Evolutionary conservation across 345 rosid species (phyloP).

Genomic region (Mallotus nudiflorus): DNA sequence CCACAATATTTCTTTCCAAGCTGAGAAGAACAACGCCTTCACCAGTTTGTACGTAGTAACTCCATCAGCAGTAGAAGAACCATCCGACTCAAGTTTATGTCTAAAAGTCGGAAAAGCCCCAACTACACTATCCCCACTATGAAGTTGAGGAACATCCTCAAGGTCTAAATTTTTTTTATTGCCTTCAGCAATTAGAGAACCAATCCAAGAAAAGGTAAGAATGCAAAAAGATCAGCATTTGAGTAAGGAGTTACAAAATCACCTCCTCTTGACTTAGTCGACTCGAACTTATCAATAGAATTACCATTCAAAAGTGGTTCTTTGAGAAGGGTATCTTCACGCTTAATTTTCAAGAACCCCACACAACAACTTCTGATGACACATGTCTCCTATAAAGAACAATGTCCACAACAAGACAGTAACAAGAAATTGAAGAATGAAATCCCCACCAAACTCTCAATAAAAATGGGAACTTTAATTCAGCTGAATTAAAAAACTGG

Average conservation of each 20-base stretch:
- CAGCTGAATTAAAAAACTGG: constrained; percentile 30
- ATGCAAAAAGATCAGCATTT: constrained; percentile 24
- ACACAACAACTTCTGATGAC: constrained; percentile 41
- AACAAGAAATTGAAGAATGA: constrained; percentile 56
- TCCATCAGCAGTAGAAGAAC: background rate
- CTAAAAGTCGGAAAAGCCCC: constrained; percentile 21
- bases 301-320: constrained; percentile 42
- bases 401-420: constrained; percentile 53
- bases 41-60: constrained; percentile 23
- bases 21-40: constrained; percentile 24
- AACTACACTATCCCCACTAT: constrained; percentile 23
- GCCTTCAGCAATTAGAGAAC: constrained; percentile 24
- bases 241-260: constrained; percentile 25
- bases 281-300: constrained; percentile 8
- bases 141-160: constrained; percentile 28
- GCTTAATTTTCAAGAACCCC: constrained; percentile 43
- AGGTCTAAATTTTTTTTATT: constrained; percentile 30
- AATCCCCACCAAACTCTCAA: constrained; percentile 77
- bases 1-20: constrained; percentile 25
- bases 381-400: constrained; percentile 34
- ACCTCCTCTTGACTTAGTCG: constrained; percentile 25
- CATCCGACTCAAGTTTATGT: constrained; percentile 15
- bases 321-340: constrained; percentile 35
- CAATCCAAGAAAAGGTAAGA: constrained; percentile 25
- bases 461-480: constrained; percentile 41